Evolutionary conservation across 1,139 yeast species (phyloP), one percentile per base, ranked within the genome.

Genomic region (Candida sp.): DNA sequence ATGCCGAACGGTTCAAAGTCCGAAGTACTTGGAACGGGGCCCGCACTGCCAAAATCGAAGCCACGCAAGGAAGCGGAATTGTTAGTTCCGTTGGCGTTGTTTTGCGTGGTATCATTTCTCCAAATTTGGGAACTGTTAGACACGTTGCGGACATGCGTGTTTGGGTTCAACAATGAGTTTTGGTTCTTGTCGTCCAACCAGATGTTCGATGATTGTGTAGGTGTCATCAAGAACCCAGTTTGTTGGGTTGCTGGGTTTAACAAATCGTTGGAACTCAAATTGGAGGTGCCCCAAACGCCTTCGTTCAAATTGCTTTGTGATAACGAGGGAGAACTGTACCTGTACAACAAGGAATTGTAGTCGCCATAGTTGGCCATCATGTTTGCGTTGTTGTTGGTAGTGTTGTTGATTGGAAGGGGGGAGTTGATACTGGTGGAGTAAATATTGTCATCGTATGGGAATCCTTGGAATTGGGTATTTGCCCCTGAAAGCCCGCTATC

Each of bases 111-210:
- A 30, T 67, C 72, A 54, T 65, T 67, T 45, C 72, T 55, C 75
- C 75, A 70, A 42, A 70, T 66, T 48, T 67, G 71, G 26, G 63
- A 54, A 37, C 66, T 65, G 42, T 60, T 59, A 31, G 72, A 67
- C 8, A 66, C 65, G 12, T 60, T 58, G 23, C 72, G 53, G 31
- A 62, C 59, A 55, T 65, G 69, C 12, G 53, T 51, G 46, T 47
- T 47, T 34, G 42, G 46, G 26, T 26, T 35, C 22, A 34, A 27
- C 27, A 47, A 39, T 17, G 44, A 26, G 8, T 31, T 30, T 25
- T 32, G 44, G 37, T 30, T 42, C 35, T 50, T 49, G 25, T 54
- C 57, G 46, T 56, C 59, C 27, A 48, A 46, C 60, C 60, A 57
- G 9, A 57, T 51, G 31, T 56, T 57, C 12, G 57, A 48, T 32